Conservation (phyloP, 163 green algal genomes). For the Coccomyxa subellipsoidea region DNA sequence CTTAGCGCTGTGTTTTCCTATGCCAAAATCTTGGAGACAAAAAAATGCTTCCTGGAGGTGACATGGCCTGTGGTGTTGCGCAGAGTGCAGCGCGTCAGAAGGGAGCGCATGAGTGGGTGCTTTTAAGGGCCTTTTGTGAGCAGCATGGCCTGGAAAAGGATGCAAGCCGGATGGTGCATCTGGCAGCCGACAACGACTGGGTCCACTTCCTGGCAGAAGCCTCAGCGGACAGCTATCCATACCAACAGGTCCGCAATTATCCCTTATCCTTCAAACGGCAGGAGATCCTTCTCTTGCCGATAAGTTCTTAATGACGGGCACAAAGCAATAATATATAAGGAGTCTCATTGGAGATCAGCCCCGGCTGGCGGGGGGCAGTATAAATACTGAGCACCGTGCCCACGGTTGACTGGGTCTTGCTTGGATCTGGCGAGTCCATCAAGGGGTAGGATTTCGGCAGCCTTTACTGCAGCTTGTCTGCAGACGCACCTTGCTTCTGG, state of each 20-base stretch:
- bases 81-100: background rate
- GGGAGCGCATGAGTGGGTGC: background rate
- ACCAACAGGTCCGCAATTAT: background rate
- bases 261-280: no score
- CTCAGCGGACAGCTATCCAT: background rate
- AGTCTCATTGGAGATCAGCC: background rate
- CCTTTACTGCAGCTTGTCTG: background rate
- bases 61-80: background rate
- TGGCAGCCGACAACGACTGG: background rate
- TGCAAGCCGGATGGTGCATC: background rate
- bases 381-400: no score
- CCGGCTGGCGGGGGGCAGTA: no score
- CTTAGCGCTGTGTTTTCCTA: no score
- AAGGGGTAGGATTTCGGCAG: no score
- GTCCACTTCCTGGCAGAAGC: background rate
- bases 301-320: background rate
- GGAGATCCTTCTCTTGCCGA: no score
- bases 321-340: background rate
- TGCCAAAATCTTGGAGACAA: no score
- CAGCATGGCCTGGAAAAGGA: slow-evolving; percentile 1
- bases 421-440: no score
- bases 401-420: no score
- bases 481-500: no score
- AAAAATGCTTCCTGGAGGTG: no score
- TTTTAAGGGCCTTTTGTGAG: background rate